phyloP scores from a whole-genome alignment of 345 rosid species.

The Viola odorata region DNA sequence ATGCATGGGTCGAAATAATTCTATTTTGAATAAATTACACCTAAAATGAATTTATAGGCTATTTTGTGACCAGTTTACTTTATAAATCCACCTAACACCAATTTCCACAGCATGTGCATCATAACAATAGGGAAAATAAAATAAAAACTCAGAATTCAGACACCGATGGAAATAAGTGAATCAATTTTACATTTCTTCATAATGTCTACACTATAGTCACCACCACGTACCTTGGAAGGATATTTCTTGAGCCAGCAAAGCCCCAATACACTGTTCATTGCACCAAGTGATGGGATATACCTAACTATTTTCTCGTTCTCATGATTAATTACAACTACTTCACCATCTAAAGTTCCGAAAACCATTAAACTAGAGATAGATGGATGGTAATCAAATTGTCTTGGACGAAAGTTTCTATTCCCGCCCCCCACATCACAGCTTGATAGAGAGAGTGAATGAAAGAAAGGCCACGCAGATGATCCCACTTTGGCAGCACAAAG shows the following conservation, averaged over 20 bases:
- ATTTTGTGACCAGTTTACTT: too few species aligned
- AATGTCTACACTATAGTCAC: too few species aligned
- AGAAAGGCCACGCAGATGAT: conserved; percentile 69
- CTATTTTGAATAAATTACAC: too few species aligned
- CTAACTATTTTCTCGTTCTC: conserved; percentile 73
- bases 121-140: too few species aligned
- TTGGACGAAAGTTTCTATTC: conserved; percentile 55
- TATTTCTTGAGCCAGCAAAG: conserved; percentile 88
- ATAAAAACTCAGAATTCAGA: too few species aligned
- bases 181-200: too few species aligned
- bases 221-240: conserved; percentile 71
- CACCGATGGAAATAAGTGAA: too few species aligned
- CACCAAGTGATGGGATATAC: conserved; percentile 66
- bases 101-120: too few species aligned
- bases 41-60: too few species aligned
- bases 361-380: conserved; percentile 68
- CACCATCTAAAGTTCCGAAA: conserved; percentile 91
- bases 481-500: conserved; percentile 89
- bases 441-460: conserved; percentile 58
- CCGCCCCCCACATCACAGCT: conserved; percentile 36
- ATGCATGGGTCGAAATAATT: too few species aligned
- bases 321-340: conserved; percentile 82
- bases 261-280: conserved; percentile 75
- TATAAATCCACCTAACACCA: too few species aligned
- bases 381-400: conserved; percentile 98